A percentile compares a stretch with the other conserved stretches of the same genome.
Evolutionary conservation across 495 filamentous ascomycete genomes (phyloP).

Genomic region (Aspergillus olivimuriae): DNA sequence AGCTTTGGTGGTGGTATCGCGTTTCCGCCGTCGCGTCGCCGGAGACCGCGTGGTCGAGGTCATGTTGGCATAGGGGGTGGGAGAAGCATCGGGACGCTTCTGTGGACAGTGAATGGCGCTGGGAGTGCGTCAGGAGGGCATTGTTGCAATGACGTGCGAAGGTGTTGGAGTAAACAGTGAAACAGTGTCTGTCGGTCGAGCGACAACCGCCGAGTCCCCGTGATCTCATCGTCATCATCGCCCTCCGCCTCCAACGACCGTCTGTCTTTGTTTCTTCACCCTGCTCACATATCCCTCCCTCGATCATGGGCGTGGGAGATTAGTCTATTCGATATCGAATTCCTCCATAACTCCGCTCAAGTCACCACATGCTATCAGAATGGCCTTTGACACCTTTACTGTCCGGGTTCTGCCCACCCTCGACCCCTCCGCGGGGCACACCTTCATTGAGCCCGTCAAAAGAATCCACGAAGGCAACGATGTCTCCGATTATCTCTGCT

Average conservation of each 20-base stretch:
- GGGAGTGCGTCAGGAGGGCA: no score
- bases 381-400: constrained; percentile 18
- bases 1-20: constrained; percentile 8
- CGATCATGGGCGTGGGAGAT: no score
- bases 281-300: no score
- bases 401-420: constrained; percentile 26
- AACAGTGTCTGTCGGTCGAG: no score
- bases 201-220: no score
- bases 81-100: neutral
- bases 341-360: neutral
- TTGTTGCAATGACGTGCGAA: no score
- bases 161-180: no score
- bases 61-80: neutral
- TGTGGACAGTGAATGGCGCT: neutral
- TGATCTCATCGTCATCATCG: no score
- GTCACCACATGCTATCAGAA: constrained; percentile 15
- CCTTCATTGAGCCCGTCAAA: constrained; percentile 47
- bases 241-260: no score
- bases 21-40: constrained; percentile 8
- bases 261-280: no score
- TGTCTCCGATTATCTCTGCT: constrained; percentile 67
- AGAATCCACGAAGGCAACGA: constrained; percentile 75
- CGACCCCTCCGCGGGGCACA: constrained; percentile 22
- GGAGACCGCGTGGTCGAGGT: constrained; percentile 11
- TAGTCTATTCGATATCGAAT: neutral